These are phyloP conservation scores for Tolypocladium guangdongense DNA, from an alignment of 2,329 filamentous ascomycete species.

Conservation along the genomic window DNA sequence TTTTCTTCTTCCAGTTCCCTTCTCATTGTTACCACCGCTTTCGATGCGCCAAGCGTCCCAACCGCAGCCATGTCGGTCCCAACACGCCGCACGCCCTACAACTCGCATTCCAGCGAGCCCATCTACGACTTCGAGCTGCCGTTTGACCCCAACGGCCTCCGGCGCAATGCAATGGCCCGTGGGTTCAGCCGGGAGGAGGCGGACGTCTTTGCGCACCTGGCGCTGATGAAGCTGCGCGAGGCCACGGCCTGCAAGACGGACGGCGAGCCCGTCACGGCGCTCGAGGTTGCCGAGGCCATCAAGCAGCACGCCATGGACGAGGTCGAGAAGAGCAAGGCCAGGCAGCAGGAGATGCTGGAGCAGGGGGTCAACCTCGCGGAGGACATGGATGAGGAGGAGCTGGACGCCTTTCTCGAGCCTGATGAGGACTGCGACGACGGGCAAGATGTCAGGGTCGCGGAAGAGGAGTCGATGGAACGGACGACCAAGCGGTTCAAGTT, in stretches of 20 bases:
- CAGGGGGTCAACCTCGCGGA: conserved; percentile 5
- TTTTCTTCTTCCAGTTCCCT: neutral
- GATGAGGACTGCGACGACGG: neutral
- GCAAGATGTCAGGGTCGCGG: conserved; percentile 3
- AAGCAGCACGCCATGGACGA: conserved; percentile 9
- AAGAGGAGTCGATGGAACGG: conserved; percentile 5
- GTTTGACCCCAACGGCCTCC: conserved; percentile 8
- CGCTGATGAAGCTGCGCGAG: conserved; percentile 9
- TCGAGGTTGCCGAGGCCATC: conserved; percentile 11
- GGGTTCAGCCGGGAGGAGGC: conserved; percentile 11
- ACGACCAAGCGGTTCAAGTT: conserved; percentile 18
- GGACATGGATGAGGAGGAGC: conserved; percentile 6
- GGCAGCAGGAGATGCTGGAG: conserved; percentile 1
- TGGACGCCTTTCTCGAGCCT: neutral
- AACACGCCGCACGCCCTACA: neutral
- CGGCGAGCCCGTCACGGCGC: conserved; percentile 6
- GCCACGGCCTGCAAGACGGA: neutral
- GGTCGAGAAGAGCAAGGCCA: conserved; percentile 3
- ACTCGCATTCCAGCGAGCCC: neutral
- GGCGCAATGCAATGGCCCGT: conserved; percentile 7
- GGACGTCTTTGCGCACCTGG: conserved; percentile 11
- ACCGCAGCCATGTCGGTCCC: neutral
- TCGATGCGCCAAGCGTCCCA: neutral
- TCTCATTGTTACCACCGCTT: neutral
- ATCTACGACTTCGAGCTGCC: conserved; percentile 8